Evolutionary conservation across 2,329 filamentous ascomycete genomes (phyloP), one percentile per base, ranked within the genome.

Genomic region (Colletotrichum lentis): DNA sequence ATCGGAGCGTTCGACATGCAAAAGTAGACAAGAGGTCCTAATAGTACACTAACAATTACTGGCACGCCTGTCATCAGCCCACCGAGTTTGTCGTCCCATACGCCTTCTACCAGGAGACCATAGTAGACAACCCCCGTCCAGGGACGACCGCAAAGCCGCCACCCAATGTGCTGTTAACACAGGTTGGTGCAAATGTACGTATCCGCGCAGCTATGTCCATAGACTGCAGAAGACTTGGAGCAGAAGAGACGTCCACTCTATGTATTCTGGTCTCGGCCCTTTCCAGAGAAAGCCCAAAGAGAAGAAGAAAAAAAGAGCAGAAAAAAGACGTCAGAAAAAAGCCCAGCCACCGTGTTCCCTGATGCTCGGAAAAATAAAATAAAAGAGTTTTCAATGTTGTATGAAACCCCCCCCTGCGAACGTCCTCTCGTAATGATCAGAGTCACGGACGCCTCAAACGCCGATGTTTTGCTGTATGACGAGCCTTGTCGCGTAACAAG

Each of bases 391-490:
- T 59, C 52, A 67, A 69, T 69, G 64, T 69, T 62, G 53, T 69
- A 69, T 69, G 67, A 68, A n/a, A n/a, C n/a, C n/a, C n/a, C 64
- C 63, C 56, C 44, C 67, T 69, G 56, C 67, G 66, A 59, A 61
- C 67, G 67, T 64, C 64, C 49, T 70, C 59, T 60, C 62, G 58
- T 63, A 14, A 62, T 69, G 61, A 66, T 65, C 47, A 66, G 69
- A 69, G 64, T 62, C 64, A 62, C 54, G 62, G 69, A 71, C 70
- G 65, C 70, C 70, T 61, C 53, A 61, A 71, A 71, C 70, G 67
- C 70, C 70, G 59, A 59, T 67, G 62, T 64, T 70, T 61, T 71
- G 62, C 60, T 67, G 69, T 66, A 69, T 54, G 62, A 69, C 47
- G 59, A 47, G 59, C 41, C 70, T 63, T 64, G 63, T 55, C 52